Conservation (phyloP, 352 stramenopile species). For the Blastocystis sp. region DNA sequence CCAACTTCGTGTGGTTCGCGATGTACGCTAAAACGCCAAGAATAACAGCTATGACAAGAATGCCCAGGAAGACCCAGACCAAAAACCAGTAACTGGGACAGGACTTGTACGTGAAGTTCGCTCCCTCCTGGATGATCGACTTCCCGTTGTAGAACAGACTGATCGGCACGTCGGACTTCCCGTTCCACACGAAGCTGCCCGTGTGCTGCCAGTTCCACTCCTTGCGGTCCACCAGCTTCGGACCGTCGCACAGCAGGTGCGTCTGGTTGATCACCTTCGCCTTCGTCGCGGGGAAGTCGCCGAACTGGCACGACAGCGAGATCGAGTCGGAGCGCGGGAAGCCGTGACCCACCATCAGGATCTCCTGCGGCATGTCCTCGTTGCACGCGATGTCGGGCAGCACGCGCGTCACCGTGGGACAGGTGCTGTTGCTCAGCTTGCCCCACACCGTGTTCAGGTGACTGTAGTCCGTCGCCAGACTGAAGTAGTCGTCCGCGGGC, state of each 20-base stretch:
- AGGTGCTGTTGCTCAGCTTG: slow-evolving; percentile 59
- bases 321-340: slow-evolving; percentile 39
- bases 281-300: slow-evolving; percentile 19
- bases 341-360: slow-evolving; percentile 69
- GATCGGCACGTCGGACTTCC: slow-evolving; percentile 47
- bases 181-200: slow-evolving; percentile 56
- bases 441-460: slow-evolving; percentile 2
- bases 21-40: slow-evolving; percentile 68
- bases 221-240: slow-evolving; percentile 60
- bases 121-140: slow-evolving; percentile 44
- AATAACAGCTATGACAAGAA: slow-evolving; percentile 48
- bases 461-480: slow-evolving; percentile 47
- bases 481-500: slow-evolving; percentile 66
- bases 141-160: slow-evolving; percentile 52
- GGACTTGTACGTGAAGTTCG: slow-evolving; percentile 46
- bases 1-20: slow-evolving; percentile 31
- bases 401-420: slow-evolving; percentile 36
- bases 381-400: slow-evolving; percentile 37
- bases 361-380: slow-evolving; percentile 62
- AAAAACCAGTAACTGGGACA: slow-evolving; percentile 51
- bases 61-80: slow-evolving; percentile 70
- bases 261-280: slow-evolving; percentile 64
- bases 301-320: slow-evolving; percentile 45
- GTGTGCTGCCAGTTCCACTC: slow-evolving; percentile 65
- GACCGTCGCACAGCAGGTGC: slow-evolving; percentile 57